Percentiles rank a stretch among this genome's conserved stretches.
Conservation (phyloP, 208 protist species). For the Trypanosoma vivax region DNA sequence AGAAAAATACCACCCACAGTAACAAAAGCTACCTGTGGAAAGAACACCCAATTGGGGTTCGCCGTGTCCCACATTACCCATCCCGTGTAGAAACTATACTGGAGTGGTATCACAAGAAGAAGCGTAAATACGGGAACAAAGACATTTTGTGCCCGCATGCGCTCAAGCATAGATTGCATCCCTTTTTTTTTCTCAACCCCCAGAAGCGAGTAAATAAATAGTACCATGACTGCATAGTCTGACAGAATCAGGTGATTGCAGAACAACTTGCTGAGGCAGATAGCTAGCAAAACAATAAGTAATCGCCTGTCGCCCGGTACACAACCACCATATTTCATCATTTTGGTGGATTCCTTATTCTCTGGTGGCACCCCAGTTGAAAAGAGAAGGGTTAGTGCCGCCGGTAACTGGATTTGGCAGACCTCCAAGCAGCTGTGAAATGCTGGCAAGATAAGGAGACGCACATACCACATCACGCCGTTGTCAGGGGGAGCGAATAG, state of each 20-base stretch:
- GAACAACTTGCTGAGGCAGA: conserved; percentile 37
- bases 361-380: conserved; percentile 18
- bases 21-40: conserved; percentile 44
- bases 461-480: conserved; percentile 71
- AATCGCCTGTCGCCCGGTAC: conserved; percentile 29
- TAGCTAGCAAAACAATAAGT: conserved; percentile 39
- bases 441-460: conserved; percentile 48
- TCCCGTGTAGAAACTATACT: conserved; percentile 60
- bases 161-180: conserved; percentile 26
- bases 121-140: conserved; percentile 48
- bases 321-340: conserved; percentile 11
- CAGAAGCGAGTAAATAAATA: conserved; percentile 58
- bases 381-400: conserved; percentile 28
- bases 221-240: conserved; percentile 32
- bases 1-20: conserved; percentile 31
- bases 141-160: conserved; percentile 27
- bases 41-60: conserved; percentile 82
- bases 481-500: conserved; percentile 69
- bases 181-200: conserved; percentile 25
- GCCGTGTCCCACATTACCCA: conserved; percentile 54
- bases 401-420: conserved; percentile 48
- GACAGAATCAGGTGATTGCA: conserved; percentile 38
- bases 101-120: conserved; percentile 34
- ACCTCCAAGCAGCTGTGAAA: conserved; percentile 48
- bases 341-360: not conserved